A percentile compares a stretch with the other conserved stretches of the same genome.
These are phyloP conservation scores for Hypoxylon fuscum DNA, from an alignment of 495 filamentous ascomycete genomes.

Conservation along the genomic window DNA sequence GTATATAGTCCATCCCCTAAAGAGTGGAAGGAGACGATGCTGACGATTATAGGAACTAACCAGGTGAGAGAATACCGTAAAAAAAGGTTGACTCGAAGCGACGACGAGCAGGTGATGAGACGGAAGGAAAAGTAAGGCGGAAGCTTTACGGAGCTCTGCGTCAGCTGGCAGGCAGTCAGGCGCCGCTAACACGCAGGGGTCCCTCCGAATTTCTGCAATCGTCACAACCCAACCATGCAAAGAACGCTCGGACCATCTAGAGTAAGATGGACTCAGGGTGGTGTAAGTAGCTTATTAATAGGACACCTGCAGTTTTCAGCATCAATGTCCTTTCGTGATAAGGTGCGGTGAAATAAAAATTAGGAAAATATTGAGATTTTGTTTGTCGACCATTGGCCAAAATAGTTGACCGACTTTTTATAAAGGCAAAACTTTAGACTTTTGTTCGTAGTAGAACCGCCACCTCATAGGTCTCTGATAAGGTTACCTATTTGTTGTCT, in stretches of 20 bases:
- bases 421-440: no score
- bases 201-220: constrained; percentile 22
- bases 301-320: no score
- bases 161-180: constrained; percentile 41
- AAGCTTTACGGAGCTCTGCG: constrained; percentile 33
- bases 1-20: constrained; percentile 46
- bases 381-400: no score
- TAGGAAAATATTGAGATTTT: no score
- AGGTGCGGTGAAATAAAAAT: no score
- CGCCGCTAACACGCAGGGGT: constrained; percentile 21
- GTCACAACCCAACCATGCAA: constrained; percentile 13
- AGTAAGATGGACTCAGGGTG: not conserved
- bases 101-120: constrained; percentile 2
- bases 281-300: constrained; percentile 11
- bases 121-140: constrained; percentile 1
- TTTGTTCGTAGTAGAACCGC: no score
- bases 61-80: constrained; percentile 3
- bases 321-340: no score
- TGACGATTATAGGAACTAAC: constrained; percentile 1
- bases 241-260: constrained; percentile 14
- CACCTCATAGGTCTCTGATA: no score
- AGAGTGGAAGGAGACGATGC: constrained; percentile 33
- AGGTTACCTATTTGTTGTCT: no score
- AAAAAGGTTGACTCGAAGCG: not conserved
- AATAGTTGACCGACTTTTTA: no score